phyloP scores from a whole-genome alignment of 2,329 filamentous ascomycete genomes.

The Fonsecaea pedrosoi region DNA sequence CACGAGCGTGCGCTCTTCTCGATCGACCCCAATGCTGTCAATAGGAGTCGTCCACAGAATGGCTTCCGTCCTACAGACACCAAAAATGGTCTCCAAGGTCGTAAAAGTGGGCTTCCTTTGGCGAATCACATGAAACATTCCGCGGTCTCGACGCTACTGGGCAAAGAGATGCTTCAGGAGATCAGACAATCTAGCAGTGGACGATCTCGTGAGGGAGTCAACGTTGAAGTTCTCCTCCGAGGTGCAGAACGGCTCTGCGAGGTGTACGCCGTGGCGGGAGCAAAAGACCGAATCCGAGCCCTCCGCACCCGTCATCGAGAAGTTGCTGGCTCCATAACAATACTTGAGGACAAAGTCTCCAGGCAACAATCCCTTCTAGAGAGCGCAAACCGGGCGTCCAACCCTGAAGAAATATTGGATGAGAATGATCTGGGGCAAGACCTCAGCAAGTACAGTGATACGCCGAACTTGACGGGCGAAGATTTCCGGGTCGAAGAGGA shows the following conservation, averaged over 20 bases:
- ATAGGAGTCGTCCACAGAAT: conserved; percentile 42
- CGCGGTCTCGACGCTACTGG: conserved; percentile 87
- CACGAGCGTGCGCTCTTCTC: conserved; percentile 97
- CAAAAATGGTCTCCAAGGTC: conserved; percentile 17
- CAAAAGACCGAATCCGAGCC: conserved; percentile 74
- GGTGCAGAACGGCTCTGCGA: conserved; percentile 89
- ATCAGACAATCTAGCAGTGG: conserved; percentile 68
- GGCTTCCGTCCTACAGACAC: conserved; percentile 1
- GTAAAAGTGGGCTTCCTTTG: conserved; percentile 54
- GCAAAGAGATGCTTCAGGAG: conserved; percentile 82
- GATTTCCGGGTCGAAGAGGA: conserved; percentile 56
- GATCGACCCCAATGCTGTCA: conserved; percentile 72
- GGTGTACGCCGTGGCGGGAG: conserved; percentile 84
- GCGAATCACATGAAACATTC: conserved; percentile 70
- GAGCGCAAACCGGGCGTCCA: conserved; percentile 69
- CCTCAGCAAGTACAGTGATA: conserved; percentile 31
- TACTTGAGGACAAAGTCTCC: conserved; percentile 80
- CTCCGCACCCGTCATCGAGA: conserved; percentile 75
- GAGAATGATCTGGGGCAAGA: conserved; percentile 52
- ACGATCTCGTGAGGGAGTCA: conserved; percentile 70
- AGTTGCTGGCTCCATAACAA: conserved; percentile 74
- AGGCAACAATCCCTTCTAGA: conserved; percentile 77
- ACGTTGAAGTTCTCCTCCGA: conserved; percentile 81
- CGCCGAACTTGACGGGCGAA: conserved; percentile 46
- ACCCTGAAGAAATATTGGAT: conserved; percentile 62